Conservation (phyloP, 139 green algal species). For the Mychonastes homosphaera region DNA sequence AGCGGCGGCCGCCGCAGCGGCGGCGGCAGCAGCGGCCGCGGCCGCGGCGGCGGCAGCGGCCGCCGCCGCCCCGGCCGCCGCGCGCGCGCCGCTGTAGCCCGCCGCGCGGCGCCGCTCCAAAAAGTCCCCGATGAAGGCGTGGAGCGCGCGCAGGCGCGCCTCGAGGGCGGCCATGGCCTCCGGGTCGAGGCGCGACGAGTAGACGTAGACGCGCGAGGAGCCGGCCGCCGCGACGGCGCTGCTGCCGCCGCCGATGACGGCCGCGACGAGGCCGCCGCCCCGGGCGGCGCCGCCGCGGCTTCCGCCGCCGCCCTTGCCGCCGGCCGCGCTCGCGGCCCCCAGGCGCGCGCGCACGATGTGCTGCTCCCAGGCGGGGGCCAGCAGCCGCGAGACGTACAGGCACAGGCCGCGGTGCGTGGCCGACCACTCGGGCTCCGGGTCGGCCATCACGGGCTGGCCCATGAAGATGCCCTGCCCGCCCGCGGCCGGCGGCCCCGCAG, state of each 20-base stretch:
- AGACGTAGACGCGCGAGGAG: too few species aligned
- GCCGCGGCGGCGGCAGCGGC: neutral
- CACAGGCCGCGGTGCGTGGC: constrained; percentile 67
- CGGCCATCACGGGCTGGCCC: constrained; percentile 38
- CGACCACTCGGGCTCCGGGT: constrained; percentile 69
- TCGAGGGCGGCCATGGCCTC: constrained; percentile 33
- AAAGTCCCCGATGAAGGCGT: constrained; percentile 39
- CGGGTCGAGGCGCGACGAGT: too few species aligned
- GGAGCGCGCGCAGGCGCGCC: constrained; percentile 43
- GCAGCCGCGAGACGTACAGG: constrained; percentile 58
- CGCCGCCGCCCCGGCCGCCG: neutral
- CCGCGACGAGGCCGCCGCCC: too few species aligned
- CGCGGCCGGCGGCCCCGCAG: neutral
- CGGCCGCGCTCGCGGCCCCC: too few species aligned
- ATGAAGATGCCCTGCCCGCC: constrained; percentile 50
- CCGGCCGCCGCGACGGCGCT: neutral
- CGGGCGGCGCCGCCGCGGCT: too few species aligned
- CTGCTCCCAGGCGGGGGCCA: constrained; percentile 67
- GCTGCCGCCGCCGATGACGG: constrained; percentile 3
- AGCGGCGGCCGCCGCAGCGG: neutral
- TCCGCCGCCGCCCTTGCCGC: too few species aligned
- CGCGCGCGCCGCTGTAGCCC: constrained; percentile 16
- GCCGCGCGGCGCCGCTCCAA: constrained; percentile 19
- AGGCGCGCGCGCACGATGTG: too few species aligned
- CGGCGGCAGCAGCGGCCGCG: constrained; percentile 2